Conservation (phyloP, 495 filamentous ascomycete genomes). For the Penicillium bovifimosum region DNA sequence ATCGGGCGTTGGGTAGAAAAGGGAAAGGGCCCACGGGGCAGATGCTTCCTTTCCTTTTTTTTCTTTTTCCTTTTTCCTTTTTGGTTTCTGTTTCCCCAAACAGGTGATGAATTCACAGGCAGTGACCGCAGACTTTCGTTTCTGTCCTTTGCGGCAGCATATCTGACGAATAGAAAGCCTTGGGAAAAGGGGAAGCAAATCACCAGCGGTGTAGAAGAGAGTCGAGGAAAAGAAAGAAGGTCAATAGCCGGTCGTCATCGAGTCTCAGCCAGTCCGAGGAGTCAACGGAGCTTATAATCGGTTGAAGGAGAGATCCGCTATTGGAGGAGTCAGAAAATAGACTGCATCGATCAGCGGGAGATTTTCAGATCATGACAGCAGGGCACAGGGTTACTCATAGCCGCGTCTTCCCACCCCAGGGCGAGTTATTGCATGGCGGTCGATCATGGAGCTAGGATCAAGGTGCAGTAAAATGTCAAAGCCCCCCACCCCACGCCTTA, state of each 20-base stretch:
- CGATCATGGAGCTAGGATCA: conserved; percentile 40
- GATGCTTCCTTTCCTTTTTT: conserved; percentile 11
- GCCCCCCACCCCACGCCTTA: conserved; percentile 19
- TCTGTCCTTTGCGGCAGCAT: conserved; percentile 30
- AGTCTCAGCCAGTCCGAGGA: conserved; percentile 22
- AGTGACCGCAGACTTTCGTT: conserved; percentile 18
- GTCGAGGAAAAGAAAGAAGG: conserved; percentile 3
- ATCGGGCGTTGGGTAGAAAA: conserved; percentile 30
- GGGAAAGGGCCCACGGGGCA: conserved; percentile 13
- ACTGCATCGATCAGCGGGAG: conserved; percentile 38
- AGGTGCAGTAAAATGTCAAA: conserved; percentile 27
- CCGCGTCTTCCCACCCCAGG: conserved; percentile 36
- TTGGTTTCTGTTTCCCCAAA: background rate
- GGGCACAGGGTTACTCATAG: conserved; percentile 41
- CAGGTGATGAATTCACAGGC: conserved; percentile 12
- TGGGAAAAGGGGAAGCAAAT: conserved; percentile 2
- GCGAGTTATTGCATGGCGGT: conserved; percentile 42
- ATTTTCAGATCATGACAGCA: conserved; percentile 42
- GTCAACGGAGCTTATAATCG: conserved; percentile 38
- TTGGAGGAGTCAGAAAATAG: conserved; percentile 46
- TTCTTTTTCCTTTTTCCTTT: background rate
- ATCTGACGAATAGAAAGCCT: conserved; percentile 23
- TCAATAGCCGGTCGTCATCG: conserved; percentile 30
- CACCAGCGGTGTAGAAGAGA: conserved; percentile 14
- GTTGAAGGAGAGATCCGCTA: conserved; percentile 28